Evolutionary conservation across 2,329 filamentous ascomycete species (phyloP), one percentile per base, ranked within the genome.

Genomic region (Elsinoe arachidis): DNA sequence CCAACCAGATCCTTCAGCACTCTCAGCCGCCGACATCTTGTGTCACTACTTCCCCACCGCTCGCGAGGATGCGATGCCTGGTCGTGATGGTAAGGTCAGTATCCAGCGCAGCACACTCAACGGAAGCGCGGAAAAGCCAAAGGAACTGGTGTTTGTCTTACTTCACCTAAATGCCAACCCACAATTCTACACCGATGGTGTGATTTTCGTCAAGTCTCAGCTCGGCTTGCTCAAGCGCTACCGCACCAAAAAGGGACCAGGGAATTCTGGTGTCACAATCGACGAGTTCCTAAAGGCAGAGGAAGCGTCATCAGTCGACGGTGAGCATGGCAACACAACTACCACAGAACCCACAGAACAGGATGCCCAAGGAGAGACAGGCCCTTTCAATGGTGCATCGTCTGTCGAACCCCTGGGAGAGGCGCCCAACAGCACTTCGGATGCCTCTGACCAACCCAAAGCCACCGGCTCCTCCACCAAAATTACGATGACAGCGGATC

Each of bases 71-170:
- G 49, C 49, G 12, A 9, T 23, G 19, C 49, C 49, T 19, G 49
- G 33, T 26, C 49, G 30, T 6, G 33, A 53, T 26, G 49, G 49
- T 9, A 34, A 38, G 2, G 49, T 53, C 11, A 35, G 49, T 17
- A 34, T 53, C 33, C 49, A 56, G 30, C 54, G 39, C 37, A 30
- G 38, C 21, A 56, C 54, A n/a, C 30, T 56, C 3, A 56, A 56
- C 33, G 54, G 26, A 26, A 56, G 54, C 23, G 39, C 54, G 9
- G 38, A 56, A 11, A 43, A 46, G 21, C 54, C 54, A 1, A 46
- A 21, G 7, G 39, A 56, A n/a, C 30, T 56, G 21, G 43, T 47
- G 9, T 56, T 56, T 38, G 30, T 56, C 1, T 15, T 56, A 17
- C 43, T 49, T 12, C 33, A 46, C 15, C 10, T 5, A 26, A 46